Base-by-base conservation (phyloP, 2,329 filamentous ascomycete species). In the Arthrinium phaeospermum region DNA sequence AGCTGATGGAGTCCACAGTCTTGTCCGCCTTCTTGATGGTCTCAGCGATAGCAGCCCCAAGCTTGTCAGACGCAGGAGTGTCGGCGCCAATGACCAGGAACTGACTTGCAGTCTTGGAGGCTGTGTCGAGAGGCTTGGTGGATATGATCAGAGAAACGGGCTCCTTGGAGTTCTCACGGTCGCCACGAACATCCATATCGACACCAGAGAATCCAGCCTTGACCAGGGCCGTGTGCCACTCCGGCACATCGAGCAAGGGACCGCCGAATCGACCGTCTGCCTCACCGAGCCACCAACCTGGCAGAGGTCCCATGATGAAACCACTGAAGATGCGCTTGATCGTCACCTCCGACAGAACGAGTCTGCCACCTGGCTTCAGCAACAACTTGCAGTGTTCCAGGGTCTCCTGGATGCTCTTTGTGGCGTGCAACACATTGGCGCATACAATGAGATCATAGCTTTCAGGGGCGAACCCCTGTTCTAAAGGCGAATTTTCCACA, bases 151-250 rank as follows among this genome's bases (percentile, higher is more conserved):
- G 12, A 24, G 57, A 64, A 41, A 64, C 57, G 19, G 57, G 57
- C 34, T 64, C 57, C 57, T 41, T 64, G 19, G 57, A 64, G 4
- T 24, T 34, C 30, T 64, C 57, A 1, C 57, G 57, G 22, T 64
- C 57, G 1, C 57, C 16, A 74, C 14, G 69, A 75, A 71, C 27
- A 71, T 75, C 49, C 71, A 71, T 70, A 45, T 47, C 74, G 2
- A 51, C 68, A 10, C 71, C 71, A 4, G 68, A 51, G 13, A 57
- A 70, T 0, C 68, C 68, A 22, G 68, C 68, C 30, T 41, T 41
- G 47, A n/a, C 14, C 4, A 70, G 47, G 34, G 47, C 68, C 12
- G 37, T 44, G 30, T 53, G 46, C 68, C 68, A 70, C 47, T 53
- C 47, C 13, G 46, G 37, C 30, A 70, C 34, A 34, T 44, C 24